Percentiles rank a stretch among this genome's conserved stretches.
Evolutionary conservation across 1,284 basidiomycete genomes (phyloP).

Genomic region (Neolentinus lepideus): DNA sequence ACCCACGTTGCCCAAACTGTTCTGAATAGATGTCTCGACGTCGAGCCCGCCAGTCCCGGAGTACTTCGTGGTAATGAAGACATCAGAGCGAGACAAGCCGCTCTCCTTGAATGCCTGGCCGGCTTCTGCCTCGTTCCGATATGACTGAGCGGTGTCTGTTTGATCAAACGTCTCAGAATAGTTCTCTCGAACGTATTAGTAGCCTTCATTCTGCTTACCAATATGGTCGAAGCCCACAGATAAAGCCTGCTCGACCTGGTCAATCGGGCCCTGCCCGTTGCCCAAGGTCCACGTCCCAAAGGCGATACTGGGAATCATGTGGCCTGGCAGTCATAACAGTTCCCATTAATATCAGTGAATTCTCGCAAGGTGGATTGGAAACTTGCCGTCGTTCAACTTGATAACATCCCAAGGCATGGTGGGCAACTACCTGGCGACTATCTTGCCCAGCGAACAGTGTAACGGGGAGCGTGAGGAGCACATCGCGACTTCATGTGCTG

Average conservation of each 20-base stretch:
- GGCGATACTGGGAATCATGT: slow-evolving; percentile 38
- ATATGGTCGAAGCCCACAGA: slow-evolving; percentile 47
- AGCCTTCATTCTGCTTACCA: slow-evolving; percentile 23
- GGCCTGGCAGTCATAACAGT: slow-evolving; percentile 20
- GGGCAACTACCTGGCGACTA: not conserved
- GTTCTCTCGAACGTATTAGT: slow-evolving; percentile 12
- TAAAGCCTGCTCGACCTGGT: slow-evolving; percentile 46
- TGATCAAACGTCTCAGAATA: slow-evolving; percentile 39
- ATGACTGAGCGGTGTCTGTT: slow-evolving; percentile 34
- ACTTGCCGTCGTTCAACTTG: slow-evolving; percentile 5
- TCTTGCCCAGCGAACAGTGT: not conserved
- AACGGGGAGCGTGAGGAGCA: not conserved
- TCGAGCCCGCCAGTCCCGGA: slow-evolving; percentile 23
- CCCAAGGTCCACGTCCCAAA: slow-evolving; percentile 50
- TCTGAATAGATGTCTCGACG: slow-evolving; percentile 29
- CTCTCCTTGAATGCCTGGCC: slow-evolving; percentile 44
- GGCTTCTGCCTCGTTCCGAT: slow-evolving; percentile 44
- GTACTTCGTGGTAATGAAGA: slow-evolving; percentile 58
- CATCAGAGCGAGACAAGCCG: slow-evolving; percentile 37
- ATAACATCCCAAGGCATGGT: slow-evolving; percentile 6
- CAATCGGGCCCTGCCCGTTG: slow-evolving; percentile 36
- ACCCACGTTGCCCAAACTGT: slow-evolving; percentile 32
- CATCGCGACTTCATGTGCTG: not conserved
- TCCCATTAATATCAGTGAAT: not conserved
- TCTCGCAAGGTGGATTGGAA: not conserved